Conservation (phyloP, 106 monocot species). For the Acorus calamus region DNA sequence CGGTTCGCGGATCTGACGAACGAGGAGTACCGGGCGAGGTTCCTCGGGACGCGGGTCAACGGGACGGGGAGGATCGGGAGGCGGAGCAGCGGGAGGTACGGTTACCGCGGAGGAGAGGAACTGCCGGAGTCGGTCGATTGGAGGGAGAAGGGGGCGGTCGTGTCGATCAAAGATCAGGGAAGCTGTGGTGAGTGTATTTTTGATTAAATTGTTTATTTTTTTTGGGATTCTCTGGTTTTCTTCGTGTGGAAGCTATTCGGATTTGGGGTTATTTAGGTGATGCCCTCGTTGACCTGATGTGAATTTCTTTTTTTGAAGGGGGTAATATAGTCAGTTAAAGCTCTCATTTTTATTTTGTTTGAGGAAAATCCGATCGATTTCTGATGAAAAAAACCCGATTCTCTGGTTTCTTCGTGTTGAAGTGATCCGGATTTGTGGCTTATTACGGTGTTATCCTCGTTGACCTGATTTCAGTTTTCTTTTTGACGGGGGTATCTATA, state of each 20-base stretch:
- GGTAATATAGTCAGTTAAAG: background rate
- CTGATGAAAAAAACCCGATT: too few species aligned
- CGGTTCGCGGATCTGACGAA: constrained; percentile 89
- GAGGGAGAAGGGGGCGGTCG: constrained; percentile 63
- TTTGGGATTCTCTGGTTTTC: background rate
- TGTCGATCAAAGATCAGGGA: constrained; percentile 70
- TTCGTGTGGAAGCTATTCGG: background rate
- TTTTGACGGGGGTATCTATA: too few species aligned
- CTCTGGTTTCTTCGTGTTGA: too few species aligned
- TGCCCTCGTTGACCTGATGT: background rate
- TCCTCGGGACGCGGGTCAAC: constrained; percentile 24
- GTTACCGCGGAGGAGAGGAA: constrained; percentile 39
- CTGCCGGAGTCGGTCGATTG: constrained; percentile 71
- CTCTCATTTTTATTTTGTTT: background rate
- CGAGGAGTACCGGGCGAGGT: constrained; percentile 57
- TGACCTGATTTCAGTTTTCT: too few species aligned
- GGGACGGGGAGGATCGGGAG: background rate
- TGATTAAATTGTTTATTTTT: background rate
- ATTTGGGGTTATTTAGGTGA: too few species aligned
- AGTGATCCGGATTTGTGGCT: too few species aligned
- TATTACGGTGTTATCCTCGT: too few species aligned
- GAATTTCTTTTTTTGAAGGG: background rate
- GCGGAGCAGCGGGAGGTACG: constrained; percentile 7
- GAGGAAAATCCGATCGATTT: background rate
- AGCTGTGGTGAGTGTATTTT: constrained; percentile 44